These are phyloP conservation scores for Neckera pumila DNA, from an alignment of 225 moss, liverwort and hornwort genomes.

Conservation along the genomic window DNA sequence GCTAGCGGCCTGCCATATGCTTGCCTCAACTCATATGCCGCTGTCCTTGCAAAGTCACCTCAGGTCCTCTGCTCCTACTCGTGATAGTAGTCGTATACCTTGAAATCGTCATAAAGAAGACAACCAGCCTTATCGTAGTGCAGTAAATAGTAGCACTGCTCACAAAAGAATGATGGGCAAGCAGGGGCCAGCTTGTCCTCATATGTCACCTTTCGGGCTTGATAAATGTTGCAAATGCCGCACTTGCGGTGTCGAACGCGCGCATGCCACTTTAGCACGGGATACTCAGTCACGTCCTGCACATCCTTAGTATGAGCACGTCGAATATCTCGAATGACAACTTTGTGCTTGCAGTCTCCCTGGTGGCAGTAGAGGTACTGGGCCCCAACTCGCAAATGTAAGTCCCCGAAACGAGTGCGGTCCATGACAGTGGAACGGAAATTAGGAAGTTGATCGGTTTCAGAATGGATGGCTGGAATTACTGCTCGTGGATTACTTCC, in stretches of 20 bases:
- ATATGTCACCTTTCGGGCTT: slow-evolving; percentile 76
- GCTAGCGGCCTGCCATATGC: background rate
- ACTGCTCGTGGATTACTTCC: slow-evolving; percentile 39
- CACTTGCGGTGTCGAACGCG: slow-evolving; percentile 82
- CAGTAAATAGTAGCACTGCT: slow-evolving; percentile 85
- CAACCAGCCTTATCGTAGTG: slow-evolving; percentile 64
- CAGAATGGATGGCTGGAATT: slow-evolving; percentile 32
- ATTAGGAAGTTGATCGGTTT: slow-evolving; percentile 18
- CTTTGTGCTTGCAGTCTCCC: slow-evolving; percentile 89
- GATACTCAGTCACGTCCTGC: slow-evolving; percentile 63
- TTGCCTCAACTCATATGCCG: background rate
- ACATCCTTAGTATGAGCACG: slow-evolving; percentile 80
- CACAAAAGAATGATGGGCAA: slow-evolving; percentile 80
- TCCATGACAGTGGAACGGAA: slow-evolving; percentile 36
- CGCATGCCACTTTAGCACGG: slow-evolving; percentile 72
- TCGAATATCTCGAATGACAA: slow-evolving; percentile 76
- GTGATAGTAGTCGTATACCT: slow-evolving; percentile 83
- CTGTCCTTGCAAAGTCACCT: background rate
- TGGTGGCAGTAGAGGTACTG: slow-evolving; percentile 93
- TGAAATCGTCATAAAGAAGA: slow-evolving; percentile 70
- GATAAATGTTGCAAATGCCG: slow-evolving; percentile 84
- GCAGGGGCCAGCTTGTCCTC: slow-evolving; percentile 81
- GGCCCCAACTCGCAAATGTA: slow-evolving; percentile 66
- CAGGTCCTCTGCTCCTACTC: slow-evolving; percentile 27
- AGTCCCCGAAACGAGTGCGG: slow-evolving; percentile 39